Base-by-base conservation (phyloP, 73 alveolate genomes). In the Tetrahymena borealis region DNA sequence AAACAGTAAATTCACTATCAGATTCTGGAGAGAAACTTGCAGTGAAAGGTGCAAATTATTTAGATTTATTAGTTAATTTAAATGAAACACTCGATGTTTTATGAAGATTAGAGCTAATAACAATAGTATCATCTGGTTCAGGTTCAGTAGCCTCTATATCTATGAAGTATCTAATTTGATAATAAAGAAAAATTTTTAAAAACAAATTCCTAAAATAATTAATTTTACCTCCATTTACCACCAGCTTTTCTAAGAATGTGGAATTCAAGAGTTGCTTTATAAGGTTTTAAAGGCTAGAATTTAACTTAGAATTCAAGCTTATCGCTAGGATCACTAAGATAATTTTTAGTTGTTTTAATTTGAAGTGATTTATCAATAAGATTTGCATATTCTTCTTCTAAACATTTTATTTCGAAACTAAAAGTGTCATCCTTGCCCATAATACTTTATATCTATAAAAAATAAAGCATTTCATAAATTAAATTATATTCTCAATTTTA, bases 11-110 rank as follows among this genome's bases (percentile, higher is more conserved):
- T 95, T 98, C 99, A 78, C 99, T 95, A 20, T 99, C 99, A 39
- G 99, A 95, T 42, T 98, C 99, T 60, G 99, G 99, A 18, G 99
- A 97, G 91, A 98, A 98, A 96, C 95, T 97, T 32, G 99, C 99
- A 60, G 95, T 94, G 96, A 98, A 98, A 91, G 97, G 98, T 20
- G 99, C 99, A 94, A 93, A 98, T 90, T 96, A 96, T 93, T 98
- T 98, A 90, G 98, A 91, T 93, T 98, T 97, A 92, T 98, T 98
- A 77, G 98, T 98, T 91, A 98, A 96, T 94, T 97, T 98, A 94
- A 98, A 98, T 9, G 99, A 96, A 35, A 98, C 99, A 93, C 98
- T 95, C n/a, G 99, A 96, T 28, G 99, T 96, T 94, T 98, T 98
- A 40, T 97, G 97, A 28, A 98, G 96, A 16, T 99, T 99, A 16